Conservation (phyloP, 2,329 filamentous ascomycete genomes). For the Calonectria hawksworthii region DNA sequence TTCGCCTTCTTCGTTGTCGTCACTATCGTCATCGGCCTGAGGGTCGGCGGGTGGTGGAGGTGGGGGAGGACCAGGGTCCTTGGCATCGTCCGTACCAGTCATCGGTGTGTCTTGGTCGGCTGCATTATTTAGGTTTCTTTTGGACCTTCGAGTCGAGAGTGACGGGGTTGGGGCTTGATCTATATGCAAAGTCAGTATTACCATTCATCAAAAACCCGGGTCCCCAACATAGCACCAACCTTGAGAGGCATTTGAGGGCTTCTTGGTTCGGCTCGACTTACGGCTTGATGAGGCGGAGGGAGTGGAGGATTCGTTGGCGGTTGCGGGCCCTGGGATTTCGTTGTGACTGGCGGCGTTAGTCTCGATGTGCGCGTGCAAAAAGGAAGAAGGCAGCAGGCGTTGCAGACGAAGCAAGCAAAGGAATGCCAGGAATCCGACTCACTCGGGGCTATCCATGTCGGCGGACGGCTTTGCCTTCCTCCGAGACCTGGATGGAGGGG, state of each 20-base stretch:
- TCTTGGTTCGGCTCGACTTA: constrained; percentile 81
- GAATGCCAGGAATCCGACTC: constrained; percentile 44
- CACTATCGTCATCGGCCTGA: constrained; percentile 55
- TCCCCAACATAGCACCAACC: constrained; percentile 49
- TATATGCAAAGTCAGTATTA: constrained; percentile 34
- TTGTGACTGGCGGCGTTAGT: constrained; percentile 37
- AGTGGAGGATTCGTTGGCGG: constrained; percentile 70
- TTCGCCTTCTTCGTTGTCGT: constrained; percentile 50
- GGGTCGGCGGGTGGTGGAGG: constrained; percentile 53
- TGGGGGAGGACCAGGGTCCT: constrained; percentile 56
- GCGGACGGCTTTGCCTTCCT: constrained; percentile 72
- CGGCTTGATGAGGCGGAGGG: constrained; percentile 77
- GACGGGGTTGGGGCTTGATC: constrained; percentile 53
- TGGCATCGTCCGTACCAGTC: constrained; percentile 75
- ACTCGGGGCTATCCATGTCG: constrained; percentile 83
- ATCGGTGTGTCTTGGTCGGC: constrained; percentile 77
- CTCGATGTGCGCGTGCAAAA: neutral
- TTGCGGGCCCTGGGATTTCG: constrained; percentile 66
- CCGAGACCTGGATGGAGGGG: constrained; percentile 60
- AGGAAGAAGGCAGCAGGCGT: neutral
- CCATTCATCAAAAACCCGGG: neutral
- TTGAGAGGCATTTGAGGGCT: constrained; percentile 63
- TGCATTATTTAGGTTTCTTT: constrained; percentile 67
- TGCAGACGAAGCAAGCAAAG: neutral
- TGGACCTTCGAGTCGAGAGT: constrained; percentile 61